A percentile compares a stretch with the other conserved stretches of the same genome.
Conservation (phyloP, 2,329 filamentous ascomycete species). For the Coleophoma eucalyptorum region DNA sequence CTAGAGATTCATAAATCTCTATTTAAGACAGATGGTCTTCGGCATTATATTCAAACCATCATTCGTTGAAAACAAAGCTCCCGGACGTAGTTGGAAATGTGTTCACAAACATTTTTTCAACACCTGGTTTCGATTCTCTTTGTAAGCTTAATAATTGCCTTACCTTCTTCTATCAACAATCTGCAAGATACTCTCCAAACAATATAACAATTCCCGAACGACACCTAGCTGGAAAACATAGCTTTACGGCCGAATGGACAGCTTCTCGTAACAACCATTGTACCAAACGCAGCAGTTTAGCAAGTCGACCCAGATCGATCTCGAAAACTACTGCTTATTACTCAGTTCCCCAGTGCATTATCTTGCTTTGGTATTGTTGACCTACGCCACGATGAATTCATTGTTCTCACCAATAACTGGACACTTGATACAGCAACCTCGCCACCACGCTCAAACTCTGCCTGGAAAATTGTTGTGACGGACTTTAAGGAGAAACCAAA, state of each 20-base stretch:
- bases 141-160: too few relatives aligned
- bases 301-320: not conserved
- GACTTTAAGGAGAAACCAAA: not conserved
- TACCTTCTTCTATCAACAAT: too few relatives aligned
- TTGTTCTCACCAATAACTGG: not conserved
- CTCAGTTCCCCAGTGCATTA: not conserved
- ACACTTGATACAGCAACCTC: not conserved
- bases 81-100: too few relatives aligned
- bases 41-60: too few relatives aligned
- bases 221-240: slow-evolving; percentile 1
- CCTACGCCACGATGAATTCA: not conserved
- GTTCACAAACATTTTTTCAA: too few relatives aligned
- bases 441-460: not conserved
- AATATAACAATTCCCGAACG: not conserved
- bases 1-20: too few relatives aligned
- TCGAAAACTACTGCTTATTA: not conserved
- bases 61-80: too few relatives aligned
- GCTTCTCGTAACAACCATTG: not conserved
- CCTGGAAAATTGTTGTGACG: not conserved
- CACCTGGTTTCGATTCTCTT: too few relatives aligned
- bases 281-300: not conserved
- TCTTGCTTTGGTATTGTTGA: not conserved
- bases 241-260: not conserved
- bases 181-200: too few relatives aligned
- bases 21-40: too few relatives aligned